Conservation (phyloP, 31 red algal genomes). For the Odonthalia washingtoniensis region DNA sequence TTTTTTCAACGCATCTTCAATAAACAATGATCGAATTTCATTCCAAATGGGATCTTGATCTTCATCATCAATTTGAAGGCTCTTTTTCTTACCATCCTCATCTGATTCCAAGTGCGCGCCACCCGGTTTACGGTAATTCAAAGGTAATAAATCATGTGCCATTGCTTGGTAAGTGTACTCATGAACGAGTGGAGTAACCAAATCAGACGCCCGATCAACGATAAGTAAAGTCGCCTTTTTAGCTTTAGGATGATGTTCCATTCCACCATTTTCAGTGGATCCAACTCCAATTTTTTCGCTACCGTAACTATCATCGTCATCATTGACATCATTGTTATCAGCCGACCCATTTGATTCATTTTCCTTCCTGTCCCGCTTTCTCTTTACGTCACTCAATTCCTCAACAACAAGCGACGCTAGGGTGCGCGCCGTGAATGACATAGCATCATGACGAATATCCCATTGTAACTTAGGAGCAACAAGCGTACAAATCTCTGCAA, state of each 20-base stretch:
- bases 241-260: background rate
- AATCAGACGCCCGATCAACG: conserved; percentile 86
- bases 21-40: conserved; percentile 79
- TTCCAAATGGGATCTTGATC: conserved; percentile 80
- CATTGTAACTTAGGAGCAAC: conserved; percentile 62
- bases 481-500: conserved; percentile 70
- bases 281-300: background rate
- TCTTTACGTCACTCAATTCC: conserved; percentile 53
- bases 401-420: conserved; percentile 74
- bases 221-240: conserved; percentile 84
- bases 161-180: conserved; percentile 98
- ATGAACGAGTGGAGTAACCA: conserved; percentile 87
- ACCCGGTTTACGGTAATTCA: conserved; percentile 86
- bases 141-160: conserved; percentile 86
- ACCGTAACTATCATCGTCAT: background rate
- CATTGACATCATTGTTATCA: background rate
- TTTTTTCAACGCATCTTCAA: conserved; percentile 83
- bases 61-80: conserved; percentile 84
- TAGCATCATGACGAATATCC: conserved; percentile 71
- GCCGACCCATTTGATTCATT: conserved; percentile 11
- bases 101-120: conserved; percentile 81
- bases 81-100: conserved; percentile 56
- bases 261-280: background rate
- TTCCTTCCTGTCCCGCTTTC: conserved; percentile 31
- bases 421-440: conserved; percentile 42